Evolutionary conservation across 768 basidiomycete species (phyloP).

Genomic region (Termitomyces sp.): DNA sequence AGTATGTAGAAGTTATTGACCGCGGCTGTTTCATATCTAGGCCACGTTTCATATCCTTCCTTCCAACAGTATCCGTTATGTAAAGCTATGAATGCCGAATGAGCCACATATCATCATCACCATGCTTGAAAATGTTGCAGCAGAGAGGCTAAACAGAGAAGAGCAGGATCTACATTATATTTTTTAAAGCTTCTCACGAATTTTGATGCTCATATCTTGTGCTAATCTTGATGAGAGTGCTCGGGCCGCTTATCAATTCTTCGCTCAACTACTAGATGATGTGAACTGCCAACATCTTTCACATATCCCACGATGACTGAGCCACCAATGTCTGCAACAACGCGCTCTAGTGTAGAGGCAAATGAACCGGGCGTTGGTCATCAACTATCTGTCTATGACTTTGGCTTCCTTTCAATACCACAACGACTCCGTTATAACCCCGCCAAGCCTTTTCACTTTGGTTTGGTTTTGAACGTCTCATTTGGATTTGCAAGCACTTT

Average conservation of each 20-base stretch:
- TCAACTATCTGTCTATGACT: slow-evolving; percentile 32
- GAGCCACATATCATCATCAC: too few species aligned
- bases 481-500: slow-evolving; percentile 65
- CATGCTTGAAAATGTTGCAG: too few species aligned
- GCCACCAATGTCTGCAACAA: neutral
- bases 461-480: slow-evolving; percentile 42
- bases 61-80: too few species aligned
- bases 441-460: slow-evolving; percentile 47
- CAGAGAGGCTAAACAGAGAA: too few species aligned
- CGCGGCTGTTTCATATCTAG: too few species aligned
- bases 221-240: too few species aligned
- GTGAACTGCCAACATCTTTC: neutral
- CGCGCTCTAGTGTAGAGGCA: neutral
- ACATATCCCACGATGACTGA: neutral
- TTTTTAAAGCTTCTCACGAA: too few species aligned
- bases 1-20: too few species aligned
- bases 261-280: neutral
- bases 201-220: too few species aligned
- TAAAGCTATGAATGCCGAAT: too few species aligned
- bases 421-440: slow-evolving; percentile 45
- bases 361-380: neutral
- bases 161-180: too few species aligned
- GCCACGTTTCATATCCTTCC: too few species aligned
- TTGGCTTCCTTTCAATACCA: slow-evolving; percentile 66
- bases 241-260: neutral